Conservation (phyloP, 164 flowering plant species). For the Buxus sempervirens region DNA sequence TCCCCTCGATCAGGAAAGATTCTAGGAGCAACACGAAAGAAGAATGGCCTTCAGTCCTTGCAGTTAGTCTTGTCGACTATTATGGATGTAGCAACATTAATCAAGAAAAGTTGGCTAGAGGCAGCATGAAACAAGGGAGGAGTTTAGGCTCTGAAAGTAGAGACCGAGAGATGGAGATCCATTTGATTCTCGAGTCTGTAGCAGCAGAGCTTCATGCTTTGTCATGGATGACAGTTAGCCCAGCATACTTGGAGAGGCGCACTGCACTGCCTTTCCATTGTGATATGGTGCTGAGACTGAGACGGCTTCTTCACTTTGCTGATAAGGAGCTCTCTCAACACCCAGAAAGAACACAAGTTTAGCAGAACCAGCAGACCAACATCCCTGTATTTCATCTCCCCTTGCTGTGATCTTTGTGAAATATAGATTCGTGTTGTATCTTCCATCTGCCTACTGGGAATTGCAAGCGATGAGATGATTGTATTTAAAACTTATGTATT, state of each 20-base stretch:
- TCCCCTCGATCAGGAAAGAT: constrained; percentile 71
- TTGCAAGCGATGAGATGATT: too few species aligned
- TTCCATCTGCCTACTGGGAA: too few species aligned
- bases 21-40: constrained; percentile 42
- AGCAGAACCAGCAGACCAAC: not conserved
- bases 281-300: constrained; percentile 85
- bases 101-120: constrained; percentile 55
- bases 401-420: too few species aligned
- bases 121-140: constrained; percentile 45
- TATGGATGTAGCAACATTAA: constrained; percentile 58
- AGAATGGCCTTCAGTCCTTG: constrained; percentile 88
- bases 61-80: constrained; percentile 79
- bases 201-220: constrained; percentile 95
- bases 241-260: constrained; percentile 81
- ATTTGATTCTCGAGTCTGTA: constrained; percentile 61
- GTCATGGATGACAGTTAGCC: constrained; percentile 97
- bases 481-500: too few species aligned
- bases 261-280: constrained; percentile 90
- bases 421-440: too few species aligned
- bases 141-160: constrained; percentile 38
- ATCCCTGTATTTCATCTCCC: too few species aligned
- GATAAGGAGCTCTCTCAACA: constrained; percentile 62
- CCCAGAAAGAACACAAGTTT: constrained; percentile 31
- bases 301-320: constrained; percentile 87
- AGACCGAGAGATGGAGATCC: constrained; percentile 61